Base-by-base conservation (phyloP, 495 filamentous ascomycete genomes). In the Aspergillus funiculosus region DNA sequence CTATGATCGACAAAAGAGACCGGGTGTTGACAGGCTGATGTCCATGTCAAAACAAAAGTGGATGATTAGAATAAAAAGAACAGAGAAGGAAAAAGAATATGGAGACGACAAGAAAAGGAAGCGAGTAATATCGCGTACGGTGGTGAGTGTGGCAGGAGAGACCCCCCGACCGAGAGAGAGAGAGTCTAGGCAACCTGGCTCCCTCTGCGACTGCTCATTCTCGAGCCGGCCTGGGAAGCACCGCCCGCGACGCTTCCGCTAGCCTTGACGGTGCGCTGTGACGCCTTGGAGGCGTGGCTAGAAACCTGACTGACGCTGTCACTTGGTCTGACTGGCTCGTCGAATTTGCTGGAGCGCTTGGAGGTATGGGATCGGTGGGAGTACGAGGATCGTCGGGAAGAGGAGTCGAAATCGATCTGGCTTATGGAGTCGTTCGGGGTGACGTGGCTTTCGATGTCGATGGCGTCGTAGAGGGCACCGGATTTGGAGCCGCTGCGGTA, bases 251-350 rank as follows among this genome's bases (percentile, higher is more conserved):
- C 39, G 46, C 53, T 58, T 1, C 57, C 59, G 10, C 56, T 54
- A 15, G 66, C 64, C 54, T 67, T 71, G 6, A 61, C 47, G 36
- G 68, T 73, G 18, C 59, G 56, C 46, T 68, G 65, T 17, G 64
- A 69, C 20, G 57, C 51, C 41, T 54, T 54, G 26, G 64, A 55
- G 46, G 56, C 36, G 54, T 65, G 52, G 30, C 64, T 72, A 15
- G 69, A 77, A 2, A 82, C 72, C 54, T 80, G 79, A 55, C 81
- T 85, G 32, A 85, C 75, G 54, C 80, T 85, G 56, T 87, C 83
- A 45, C 75, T 76, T 2, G 83, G 82, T 17, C 66, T 75, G 24
- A 85, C 62, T 4, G 62, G 60, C 7, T 69, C 63, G 10, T 69
- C 69, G 38, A 61, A 63, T 43, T 60, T 64, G 47, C 53, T 51